Conservation (phyloP, 805 yeast genomes). For the Starmerella riodocensis region DNA sequence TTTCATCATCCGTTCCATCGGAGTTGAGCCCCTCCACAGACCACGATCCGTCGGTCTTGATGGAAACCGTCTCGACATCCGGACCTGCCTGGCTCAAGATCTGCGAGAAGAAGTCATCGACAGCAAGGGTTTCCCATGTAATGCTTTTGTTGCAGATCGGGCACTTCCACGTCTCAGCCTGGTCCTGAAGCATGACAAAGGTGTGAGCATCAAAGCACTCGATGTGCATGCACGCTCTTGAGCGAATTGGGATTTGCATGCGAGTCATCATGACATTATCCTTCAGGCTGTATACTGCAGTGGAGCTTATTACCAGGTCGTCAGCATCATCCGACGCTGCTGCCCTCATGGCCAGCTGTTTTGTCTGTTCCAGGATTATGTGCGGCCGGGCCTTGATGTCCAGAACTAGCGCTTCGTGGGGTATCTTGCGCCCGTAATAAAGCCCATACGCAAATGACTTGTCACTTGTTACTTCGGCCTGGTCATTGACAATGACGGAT, state of each 20-base stretch:
- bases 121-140: conserved; percentile 43
- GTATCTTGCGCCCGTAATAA: conserved; percentile 42
- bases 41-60: conserved; percentile 70
- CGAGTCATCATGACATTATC: conserved; percentile 69
- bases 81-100: conserved; percentile 42
- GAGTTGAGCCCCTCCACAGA: conserved; percentile 21
- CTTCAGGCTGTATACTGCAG: conserved; percentile 51
- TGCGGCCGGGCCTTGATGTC: conserved; percentile 36
- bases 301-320: conserved; percentile 58
- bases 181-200: conserved; percentile 60
- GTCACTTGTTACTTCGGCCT: conserved; percentile 37
- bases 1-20: conserved; percentile 5
- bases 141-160: conserved; percentile 59
- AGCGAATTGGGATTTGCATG: conserved; percentile 59
- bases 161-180: conserved; percentile 76
- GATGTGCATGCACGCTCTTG: conserved; percentile 60
- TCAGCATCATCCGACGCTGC: conserved; percentile 38
- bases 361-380: conserved; percentile 40
- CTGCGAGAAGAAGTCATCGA: conserved; percentile 61
- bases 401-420: conserved; percentile 34
- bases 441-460: conserved; percentile 33
- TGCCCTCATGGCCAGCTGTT: conserved; percentile 33
- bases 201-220: conserved; percentile 79
- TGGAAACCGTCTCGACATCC: conserved; percentile 50
- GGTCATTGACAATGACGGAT: conserved; percentile 34